Evolutionary conservation across 345 rosid genomes (phyloP).

Genomic region (Eucalyptus cloeziana): DNA sequence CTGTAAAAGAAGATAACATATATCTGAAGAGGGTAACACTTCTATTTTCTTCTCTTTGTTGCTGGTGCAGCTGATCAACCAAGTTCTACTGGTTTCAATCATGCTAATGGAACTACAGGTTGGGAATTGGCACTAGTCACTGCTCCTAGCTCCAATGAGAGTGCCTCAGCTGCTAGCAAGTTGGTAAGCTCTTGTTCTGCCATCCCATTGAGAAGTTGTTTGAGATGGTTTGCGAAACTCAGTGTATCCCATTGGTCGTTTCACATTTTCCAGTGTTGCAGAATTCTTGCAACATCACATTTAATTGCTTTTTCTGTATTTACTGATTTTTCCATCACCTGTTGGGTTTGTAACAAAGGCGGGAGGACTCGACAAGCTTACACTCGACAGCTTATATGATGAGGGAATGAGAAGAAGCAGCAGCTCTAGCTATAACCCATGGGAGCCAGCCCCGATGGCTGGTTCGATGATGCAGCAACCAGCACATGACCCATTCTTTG

Average conservation of each 20-base stretch:
- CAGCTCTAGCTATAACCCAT: conserved; percentile 69
- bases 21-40: neutral
- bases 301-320: neutral
- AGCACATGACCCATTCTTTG: conserved; percentile 48
- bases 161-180: conserved; percentile 56
- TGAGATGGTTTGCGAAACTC: neutral
- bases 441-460: conserved; percentile 48
- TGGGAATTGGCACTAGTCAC: conserved; percentile 97
- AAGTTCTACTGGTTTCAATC: conserved; percentile 20
- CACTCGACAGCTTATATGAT: conserved; percentile 87
- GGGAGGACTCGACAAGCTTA: conserved; percentile 92
- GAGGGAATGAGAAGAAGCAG: conserved; percentile 83
- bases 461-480: conserved; percentile 48
- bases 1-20: neutral
- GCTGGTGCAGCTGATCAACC: conserved; percentile 53
- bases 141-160: conserved; percentile 81
- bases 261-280: neutral
- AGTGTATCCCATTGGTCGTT: neutral
- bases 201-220: neutral
- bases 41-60: neutral
- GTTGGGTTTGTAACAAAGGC: conserved; percentile 27
- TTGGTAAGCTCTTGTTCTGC: conserved; percentile 29
- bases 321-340: neutral
- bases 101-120: conserved; percentile 44
- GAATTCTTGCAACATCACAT: neutral